Conservation (phyloP, 108 stramenopile species). For the Conticribra weissflogii region DNA sequence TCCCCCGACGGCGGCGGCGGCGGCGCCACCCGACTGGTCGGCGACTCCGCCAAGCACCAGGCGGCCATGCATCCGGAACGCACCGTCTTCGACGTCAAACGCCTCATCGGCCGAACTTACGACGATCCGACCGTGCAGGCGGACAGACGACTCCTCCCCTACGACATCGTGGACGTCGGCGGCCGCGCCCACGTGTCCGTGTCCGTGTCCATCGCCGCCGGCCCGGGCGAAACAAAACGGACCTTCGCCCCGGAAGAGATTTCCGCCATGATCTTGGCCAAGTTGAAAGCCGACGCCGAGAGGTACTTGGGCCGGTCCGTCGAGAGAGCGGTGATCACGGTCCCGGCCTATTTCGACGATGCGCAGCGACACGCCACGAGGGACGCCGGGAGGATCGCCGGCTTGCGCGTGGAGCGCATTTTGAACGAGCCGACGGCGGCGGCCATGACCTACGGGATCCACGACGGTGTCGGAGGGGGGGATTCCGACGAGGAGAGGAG, state of each 20-base stretch:
- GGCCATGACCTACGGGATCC: conserved; percentile 95
- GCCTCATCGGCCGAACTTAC: conserved; percentile 95
- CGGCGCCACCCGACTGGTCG: conserved; percentile 59
- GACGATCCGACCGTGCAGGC: conserved; percentile 87
- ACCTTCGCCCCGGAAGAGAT: conserved; percentile 95
- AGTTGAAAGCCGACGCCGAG: conserved; percentile 96
- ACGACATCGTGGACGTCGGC: conserved; percentile 79
- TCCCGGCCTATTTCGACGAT: conserved; percentile 99
- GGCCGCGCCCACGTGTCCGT: conserved; percentile 84
- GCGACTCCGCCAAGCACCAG: conserved; percentile 92
- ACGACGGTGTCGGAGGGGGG: not conserved
- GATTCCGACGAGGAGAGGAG: conserved; percentile 68
- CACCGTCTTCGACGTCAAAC: conserved; percentile 97
- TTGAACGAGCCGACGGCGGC: conserved; percentile 99
- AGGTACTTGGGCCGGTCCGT: conserved; percentile 83
- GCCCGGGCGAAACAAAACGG: conserved; percentile 56
- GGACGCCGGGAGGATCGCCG: conserved; percentile 96
- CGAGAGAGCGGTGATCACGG: conserved; percentile 92
- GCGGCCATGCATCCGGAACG: conserved; percentile 94
- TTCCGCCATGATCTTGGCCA: conserved; percentile 91
- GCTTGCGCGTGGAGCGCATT: conserved; percentile 92
- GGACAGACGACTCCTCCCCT: conserved; percentile 94
- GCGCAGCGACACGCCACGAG: conserved; percentile 97
- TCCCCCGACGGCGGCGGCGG: not conserved
- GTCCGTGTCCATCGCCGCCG: conserved; percentile 63